A percentile compares a stretch with the other conserved stretches of the same genome.
phyloP scores from a whole-genome alignment of 192 early-diverging fungal species.

The Allomyces macrogynus region DNA sequence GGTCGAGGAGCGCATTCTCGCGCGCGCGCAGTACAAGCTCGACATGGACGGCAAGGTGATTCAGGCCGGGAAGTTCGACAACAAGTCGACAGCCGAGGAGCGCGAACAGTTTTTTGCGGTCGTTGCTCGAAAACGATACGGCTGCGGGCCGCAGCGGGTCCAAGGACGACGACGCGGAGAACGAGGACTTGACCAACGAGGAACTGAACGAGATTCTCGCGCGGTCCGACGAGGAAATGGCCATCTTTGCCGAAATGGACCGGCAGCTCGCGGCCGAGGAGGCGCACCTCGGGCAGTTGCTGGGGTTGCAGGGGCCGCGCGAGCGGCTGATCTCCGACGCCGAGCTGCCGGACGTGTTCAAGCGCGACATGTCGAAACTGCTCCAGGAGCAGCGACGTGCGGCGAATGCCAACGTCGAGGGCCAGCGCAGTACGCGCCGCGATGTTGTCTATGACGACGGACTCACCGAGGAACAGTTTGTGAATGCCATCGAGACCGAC shows the following conservation, averaged over 20 bases:
- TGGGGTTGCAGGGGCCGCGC: conserved; percentile 13
- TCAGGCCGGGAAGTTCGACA: conserved; percentile 98
- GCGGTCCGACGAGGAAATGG: conserved; percentile 61
- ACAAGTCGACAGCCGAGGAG: conserved; percentile 82
- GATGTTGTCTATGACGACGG: conserved; percentile 78
- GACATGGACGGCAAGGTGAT: conserved; percentile 97
- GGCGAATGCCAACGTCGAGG: conserved; percentile 36
- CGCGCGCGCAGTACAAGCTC: conserved; percentile 81
- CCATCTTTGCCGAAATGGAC: conserved; percentile 57
- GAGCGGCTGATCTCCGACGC: conserved; percentile 65
- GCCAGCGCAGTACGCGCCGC: conserved; percentile 50
- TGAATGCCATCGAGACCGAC: conserved; percentile 53
- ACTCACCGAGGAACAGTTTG: conserved; percentile 81
- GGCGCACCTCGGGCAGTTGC: no score
- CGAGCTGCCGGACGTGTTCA: conserved; percentile 70
- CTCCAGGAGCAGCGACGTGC: conserved; percentile 21
- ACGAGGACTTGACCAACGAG: conserved; percentile 45
- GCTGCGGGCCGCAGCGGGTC: conserved; percentile 15
- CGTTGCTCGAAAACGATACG: conserved; percentile 57
- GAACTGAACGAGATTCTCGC: conserved; percentile 86
- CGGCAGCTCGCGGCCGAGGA: conserved; percentile 23
- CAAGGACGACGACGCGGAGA: conserved; percentile 34
- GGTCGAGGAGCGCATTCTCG: conserved; percentile 84
- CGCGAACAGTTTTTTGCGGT: conserved; percentile 74
- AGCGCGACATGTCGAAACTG: conserved; percentile 33